A percentile compares a stretch with the other conserved stretches of the same genome.
Conservation (phyloP, 2,329 filamentous ascomycete genomes). For the Aspergillus clavatus region DNA sequence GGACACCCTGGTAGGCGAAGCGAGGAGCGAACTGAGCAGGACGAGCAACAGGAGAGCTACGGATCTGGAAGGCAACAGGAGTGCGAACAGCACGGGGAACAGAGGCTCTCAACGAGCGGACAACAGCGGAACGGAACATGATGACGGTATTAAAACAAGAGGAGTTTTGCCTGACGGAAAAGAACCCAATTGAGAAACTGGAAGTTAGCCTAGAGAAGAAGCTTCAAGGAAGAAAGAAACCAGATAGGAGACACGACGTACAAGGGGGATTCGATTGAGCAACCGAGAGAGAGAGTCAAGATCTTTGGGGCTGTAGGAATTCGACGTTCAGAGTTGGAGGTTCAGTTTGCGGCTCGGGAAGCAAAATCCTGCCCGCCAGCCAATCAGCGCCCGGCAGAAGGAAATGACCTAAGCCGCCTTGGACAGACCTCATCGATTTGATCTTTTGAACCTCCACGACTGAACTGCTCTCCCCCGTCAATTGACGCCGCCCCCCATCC, state of each 20-base stretch:
- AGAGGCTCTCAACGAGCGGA: slow-evolving; percentile 66
- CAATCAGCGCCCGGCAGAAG: slow-evolving; percentile 38
- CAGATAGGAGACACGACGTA: slow-evolving; percentile 13
- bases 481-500: slow-evolving; percentile 16
- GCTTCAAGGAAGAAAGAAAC: slow-evolving; percentile 17
- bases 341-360: no score
- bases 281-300: no score
- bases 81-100: slow-evolving; percentile 49
- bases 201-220: slow-evolving; percentile 7
- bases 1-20: slow-evolving; percentile 62
- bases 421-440: slow-evolving; percentile 15
- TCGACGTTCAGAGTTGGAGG: no score
- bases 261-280: slow-evolving; percentile 14
- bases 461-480: slow-evolving; percentile 14
- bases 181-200: slow-evolving; percentile 7
- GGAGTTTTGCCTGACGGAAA: not conserved
- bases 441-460: slow-evolving; percentile 12
- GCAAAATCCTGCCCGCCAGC: slow-evolving; percentile 33
- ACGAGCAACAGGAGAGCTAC: slow-evolving; percentile 58
- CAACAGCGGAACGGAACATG: slow-evolving; percentile 87
- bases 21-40: slow-evolving; percentile 58
- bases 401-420: slow-evolving; percentile 39
- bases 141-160: slow-evolving; percentile 32
- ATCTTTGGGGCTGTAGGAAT: no score
- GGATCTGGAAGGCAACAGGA: slow-evolving; percentile 56